Percentiles rank a stretch among this genome's conserved stretches.
These are phyloP conservation scores for Cytospora chrysosperma DNA, from an alignment of 2,329 filamentous ascomycete species.

Conservation along the genomic window DNA sequence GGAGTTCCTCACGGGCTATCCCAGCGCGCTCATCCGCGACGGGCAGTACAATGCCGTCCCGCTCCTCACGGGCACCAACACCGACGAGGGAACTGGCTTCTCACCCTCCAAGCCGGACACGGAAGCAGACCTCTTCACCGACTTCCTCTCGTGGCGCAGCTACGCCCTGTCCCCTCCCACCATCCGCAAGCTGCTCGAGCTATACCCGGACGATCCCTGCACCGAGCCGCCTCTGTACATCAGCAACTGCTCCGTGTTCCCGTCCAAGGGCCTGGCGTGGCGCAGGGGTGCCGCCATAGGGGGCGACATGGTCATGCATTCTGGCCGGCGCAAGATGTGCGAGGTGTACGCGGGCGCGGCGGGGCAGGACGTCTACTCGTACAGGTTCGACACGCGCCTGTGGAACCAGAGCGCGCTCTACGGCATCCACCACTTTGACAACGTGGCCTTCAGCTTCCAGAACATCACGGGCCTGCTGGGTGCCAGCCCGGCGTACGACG, in stretches of 20 bases:
- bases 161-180: conserved; percentile 47
- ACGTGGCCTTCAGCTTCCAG: conserved; percentile 51
- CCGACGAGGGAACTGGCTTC: conserved; percentile 47
- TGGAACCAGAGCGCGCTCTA: conserved; percentile 41
- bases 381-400: conserved; percentile 49
- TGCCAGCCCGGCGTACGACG: conserved; percentile 42
- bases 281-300: conserved; percentile 46
- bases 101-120: conserved; percentile 41
- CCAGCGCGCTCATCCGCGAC: conserved; percentile 43
- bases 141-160: conserved; percentile 42
- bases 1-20: conserved; percentile 46
- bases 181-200: conserved; percentile 42
- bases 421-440: conserved; percentile 48
- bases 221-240: conserved; percentile 44
- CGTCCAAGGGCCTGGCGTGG: conserved; percentile 41
- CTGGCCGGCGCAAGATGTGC: conserved; percentile 44
- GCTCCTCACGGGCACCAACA: conserved; percentile 48
- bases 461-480: conserved; percentile 49
- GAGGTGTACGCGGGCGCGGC: conserved; percentile 38
- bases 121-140: conserved; percentile 42
- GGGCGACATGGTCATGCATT: conserved; percentile 49
- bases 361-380: conserved; percentile 43
- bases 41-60: conserved; percentile 45
- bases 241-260: conserved; percentile 35
- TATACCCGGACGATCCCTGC: conserved; percentile 50